Percentiles rank a stretch among this genome's conserved stretches.
Conservation (phyloP, 2,329 filamentous ascomycete genomes). For the Xylaria sp. region DNA sequence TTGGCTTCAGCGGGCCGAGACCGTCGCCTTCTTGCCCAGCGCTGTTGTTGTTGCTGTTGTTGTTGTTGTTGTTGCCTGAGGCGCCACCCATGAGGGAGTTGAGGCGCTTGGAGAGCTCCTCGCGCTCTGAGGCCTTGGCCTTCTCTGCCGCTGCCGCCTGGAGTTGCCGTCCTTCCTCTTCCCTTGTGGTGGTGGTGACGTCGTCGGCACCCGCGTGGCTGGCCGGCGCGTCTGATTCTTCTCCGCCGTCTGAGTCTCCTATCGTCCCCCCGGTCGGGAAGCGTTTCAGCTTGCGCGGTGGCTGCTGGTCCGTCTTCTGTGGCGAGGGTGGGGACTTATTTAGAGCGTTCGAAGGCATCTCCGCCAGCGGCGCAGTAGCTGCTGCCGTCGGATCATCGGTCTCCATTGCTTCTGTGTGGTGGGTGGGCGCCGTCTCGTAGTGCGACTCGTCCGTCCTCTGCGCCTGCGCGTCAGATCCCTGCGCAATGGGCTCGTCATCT, state of each 20-base stretch:
- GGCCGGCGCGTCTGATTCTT: conserved; percentile 31
- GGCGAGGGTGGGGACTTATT: conserved; percentile 47
- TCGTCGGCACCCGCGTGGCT: conserved; percentile 2
- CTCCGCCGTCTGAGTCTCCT: conserved; percentile 47
- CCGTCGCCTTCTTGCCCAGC: conserved; percentile 12
- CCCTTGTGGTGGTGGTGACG: not conserved
- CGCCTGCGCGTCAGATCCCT: conserved; percentile 1
- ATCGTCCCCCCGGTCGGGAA: conserved; percentile 42
- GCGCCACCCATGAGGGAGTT: conserved; percentile 33
- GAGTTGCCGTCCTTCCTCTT: conserved; percentile 24
- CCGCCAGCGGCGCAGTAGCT: conserved; percentile 42
- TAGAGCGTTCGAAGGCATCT: conserved; percentile 44
- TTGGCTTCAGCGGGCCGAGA: conserved; percentile 19
- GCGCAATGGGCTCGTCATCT: conserved; percentile 33
- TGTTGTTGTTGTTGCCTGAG: no score
- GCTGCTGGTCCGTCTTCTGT: conserved; percentile 30
- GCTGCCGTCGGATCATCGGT: conserved; percentile 32
- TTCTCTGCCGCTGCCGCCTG: conserved; percentile 22
- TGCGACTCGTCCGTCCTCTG: conserved; percentile 30
- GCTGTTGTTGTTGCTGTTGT: conserved; percentile 10
- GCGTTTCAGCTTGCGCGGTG: conserved; percentile 35
- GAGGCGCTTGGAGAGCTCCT: conserved; percentile 33
- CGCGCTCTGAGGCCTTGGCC: conserved; percentile 22
- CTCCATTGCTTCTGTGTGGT: conserved; percentile 35
- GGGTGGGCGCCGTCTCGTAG: conserved; percentile 47